These are phyloP conservation scores for Leccinum sublutescens DNA, from an alignment of 768 basidiomycete species.

Conservation along the genomic window DNA sequence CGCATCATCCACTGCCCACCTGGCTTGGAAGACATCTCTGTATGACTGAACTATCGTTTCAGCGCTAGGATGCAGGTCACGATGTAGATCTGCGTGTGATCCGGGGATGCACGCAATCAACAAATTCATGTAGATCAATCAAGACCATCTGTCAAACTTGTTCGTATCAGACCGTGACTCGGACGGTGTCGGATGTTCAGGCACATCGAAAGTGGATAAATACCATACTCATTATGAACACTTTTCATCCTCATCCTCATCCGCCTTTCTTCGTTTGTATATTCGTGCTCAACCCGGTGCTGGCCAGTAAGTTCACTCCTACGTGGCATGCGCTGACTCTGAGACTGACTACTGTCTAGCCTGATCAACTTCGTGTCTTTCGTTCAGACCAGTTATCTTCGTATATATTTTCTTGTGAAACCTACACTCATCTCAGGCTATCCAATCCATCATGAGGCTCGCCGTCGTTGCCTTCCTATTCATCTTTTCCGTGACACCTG, in stretches of 20 bases:
- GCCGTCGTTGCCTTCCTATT: neutral
- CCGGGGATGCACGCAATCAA: no score
- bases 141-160: neutral
- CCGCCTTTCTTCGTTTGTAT: neutral
- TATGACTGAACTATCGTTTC: no score
- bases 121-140: no score
- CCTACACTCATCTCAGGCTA: neutral
- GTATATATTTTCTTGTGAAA: neutral
- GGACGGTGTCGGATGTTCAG: no score
- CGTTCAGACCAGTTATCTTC: neutral
- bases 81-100: no score
- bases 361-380: neutral
- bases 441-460: neutral
- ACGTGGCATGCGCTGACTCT: neutral
- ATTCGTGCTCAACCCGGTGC: neutral
- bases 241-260: no score
- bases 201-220: no score
- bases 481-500: neutral
- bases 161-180: neutral
- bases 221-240: neutral
- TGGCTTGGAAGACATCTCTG: no score
- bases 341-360: neutral
- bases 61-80: no score
- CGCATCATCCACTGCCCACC: no score
- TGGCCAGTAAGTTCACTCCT: neutral